Evolutionary conservation across 345 rosid genomes (phyloP), one percentile per base, ranked within the genome.

Genomic region (Atalantia buxifolia): DNA sequence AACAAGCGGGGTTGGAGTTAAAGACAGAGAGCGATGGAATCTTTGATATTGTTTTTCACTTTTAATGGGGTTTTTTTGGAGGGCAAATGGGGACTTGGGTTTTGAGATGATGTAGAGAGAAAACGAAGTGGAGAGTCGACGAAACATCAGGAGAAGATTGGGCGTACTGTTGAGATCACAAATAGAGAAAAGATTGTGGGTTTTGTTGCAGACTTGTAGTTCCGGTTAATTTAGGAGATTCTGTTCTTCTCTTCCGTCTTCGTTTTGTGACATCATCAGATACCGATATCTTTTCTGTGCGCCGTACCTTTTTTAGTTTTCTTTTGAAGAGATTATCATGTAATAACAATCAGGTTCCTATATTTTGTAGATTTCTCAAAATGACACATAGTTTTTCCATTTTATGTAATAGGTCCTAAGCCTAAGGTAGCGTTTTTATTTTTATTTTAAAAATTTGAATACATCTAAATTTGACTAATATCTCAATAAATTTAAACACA

Each of bases 71-170:
- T 21, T 16, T 60, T 25, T 27, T 50, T 33, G 76, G 45, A 50
- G 4, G 70, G 40, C 21, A 30, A 75, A 4, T 6, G 71, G 7
- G 31, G 57, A 75, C 48, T 66, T 66, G 73, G 76, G 78, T 40
- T 75, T 68, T 66, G 85, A 78, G 57, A 69, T 30, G 40, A 69
- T 33, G 70, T 82, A 66, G 74, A 84, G 82, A 77, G 85, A 72
- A 72, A 87, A 28, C 12, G 90, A 74, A 75, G 80, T 81, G 76
- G 75, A 83, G 76, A 92, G 72, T 25, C 84, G 80, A 35, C 89
- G 92, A 77, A 89, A 80, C 97, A 92, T 87, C 50, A 45, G 50
- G 50, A 45, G 50, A 45, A 45, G 50, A 45, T 45, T 3, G 57
- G 57, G 28, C 18, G 59, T 28, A 42, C 57, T 24, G 21, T 42